A percentile compares a stretch with the other conserved stretches of the same genome.
These are phyloP conservation scores for Sarcodon aspratus DNA, from an alignment of 768 basidiomycete species.

Conservation along the genomic window DNA sequence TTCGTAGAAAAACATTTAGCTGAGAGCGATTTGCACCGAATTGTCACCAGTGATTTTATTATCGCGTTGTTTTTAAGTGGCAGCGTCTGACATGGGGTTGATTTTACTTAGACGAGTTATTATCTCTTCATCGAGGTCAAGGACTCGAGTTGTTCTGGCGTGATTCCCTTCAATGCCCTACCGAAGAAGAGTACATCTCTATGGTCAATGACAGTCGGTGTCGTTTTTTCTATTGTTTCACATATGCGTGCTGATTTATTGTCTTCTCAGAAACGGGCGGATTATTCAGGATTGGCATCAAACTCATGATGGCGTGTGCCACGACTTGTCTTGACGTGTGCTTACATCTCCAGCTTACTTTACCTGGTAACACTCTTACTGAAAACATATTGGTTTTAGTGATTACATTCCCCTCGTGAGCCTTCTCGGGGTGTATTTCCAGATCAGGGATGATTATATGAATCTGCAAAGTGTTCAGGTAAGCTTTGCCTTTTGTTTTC, in stretches of 20 bases:
- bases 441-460: slow-evolving; percentile 97
- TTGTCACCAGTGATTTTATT: slow-evolving; percentile 58
- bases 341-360: neutral
- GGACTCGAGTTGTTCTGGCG: slow-evolving; percentile 93
- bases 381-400: slow-evolving; percentile 23
- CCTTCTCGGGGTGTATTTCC: slow-evolving; percentile 89
- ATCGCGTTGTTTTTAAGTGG: neutral
- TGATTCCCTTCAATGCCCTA: slow-evolving; percentile 83
- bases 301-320: slow-evolving; percentile 90
- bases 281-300: slow-evolving; percentile 82
- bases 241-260: neutral
- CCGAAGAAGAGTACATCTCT: slow-evolving; percentile 85
- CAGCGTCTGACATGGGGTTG: neutral
- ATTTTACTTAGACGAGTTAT: slow-evolving; percentile 13
- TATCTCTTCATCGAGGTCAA: slow-evolving; percentile 78
- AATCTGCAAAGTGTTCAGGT: slow-evolving; percentile 85
- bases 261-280: slow-evolving; percentile 77
- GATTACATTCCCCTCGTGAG: slow-evolving; percentile 91
- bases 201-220: slow-evolving; percentile 92
- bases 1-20: slow-evolving; percentile 6
- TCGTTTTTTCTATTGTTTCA: neutral
- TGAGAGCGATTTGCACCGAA: slow-evolving; percentile 43
- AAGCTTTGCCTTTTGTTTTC: slow-evolving; percentile 4
- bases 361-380: neutral
- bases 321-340: slow-evolving; percentile 52